phyloP scores from a whole-genome alignment of 305 asterid species.

The Withania somnifera region DNA sequence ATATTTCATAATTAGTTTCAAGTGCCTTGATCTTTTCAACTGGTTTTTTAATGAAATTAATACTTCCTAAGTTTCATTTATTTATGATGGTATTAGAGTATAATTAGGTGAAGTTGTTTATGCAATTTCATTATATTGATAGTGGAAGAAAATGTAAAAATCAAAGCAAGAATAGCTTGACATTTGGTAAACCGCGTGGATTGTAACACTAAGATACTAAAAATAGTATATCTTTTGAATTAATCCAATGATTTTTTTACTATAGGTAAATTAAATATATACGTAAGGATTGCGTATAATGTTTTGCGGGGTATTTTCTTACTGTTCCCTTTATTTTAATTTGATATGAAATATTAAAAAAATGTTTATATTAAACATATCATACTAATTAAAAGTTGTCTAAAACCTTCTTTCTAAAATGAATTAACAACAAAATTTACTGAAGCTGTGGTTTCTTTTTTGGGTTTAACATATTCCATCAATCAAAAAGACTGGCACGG shows the following conservation, averaged over 20 bases:
- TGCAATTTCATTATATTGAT: not conserved
- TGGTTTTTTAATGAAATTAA: not conserved
- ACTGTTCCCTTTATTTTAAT: too few species aligned
- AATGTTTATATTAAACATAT: too few species aligned
- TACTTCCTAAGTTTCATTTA: not conserved
- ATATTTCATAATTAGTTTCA: too few species aligned
- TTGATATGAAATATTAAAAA: too few species aligned
- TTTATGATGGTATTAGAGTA: not conserved
- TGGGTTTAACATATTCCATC: not conserved
- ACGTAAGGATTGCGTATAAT: not conserved
- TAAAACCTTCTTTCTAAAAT: too few species aligned
- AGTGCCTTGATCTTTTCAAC: too few species aligned
- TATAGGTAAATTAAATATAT: not conserved
- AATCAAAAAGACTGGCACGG: not conserved
- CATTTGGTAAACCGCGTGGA: conserved; percentile 12
- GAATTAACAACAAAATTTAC: not conserved
- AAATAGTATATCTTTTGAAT: not conserved
- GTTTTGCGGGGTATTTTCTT: not conserved
- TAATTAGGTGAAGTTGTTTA: not conserved
- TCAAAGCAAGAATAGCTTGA: not conserved
- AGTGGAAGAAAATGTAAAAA: not conserved
- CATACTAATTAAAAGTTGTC: too few species aligned
- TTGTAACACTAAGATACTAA: conserved; percentile 3
- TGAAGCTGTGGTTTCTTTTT: not conserved
- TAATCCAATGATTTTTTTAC: not conserved